Base-by-base conservation (phyloP, 306 rosid genomes). In the Abrus precatorius region DNA sequence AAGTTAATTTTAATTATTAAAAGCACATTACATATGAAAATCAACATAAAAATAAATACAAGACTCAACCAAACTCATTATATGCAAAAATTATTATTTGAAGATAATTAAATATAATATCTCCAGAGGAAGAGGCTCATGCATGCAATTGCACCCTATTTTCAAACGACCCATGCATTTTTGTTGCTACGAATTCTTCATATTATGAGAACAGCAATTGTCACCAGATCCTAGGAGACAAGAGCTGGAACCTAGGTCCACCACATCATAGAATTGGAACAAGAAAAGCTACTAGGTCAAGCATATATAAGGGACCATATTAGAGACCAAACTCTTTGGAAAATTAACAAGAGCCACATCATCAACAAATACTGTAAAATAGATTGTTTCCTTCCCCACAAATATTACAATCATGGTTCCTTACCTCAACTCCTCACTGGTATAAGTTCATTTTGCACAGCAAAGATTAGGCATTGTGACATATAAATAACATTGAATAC, bases 361-460 rank as follows among this genome's bases (percentile, higher is more conserved):
- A 76, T 55, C 68, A 68, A 60, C 60, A n/a, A 78, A 60, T 10
- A 60, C 48, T 67, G 40, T 55, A 78, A 68, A 59, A 69, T 57
- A 69, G n/a, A 56, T 56, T 45, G 12, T 32, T 78, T 36, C 14
- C 38, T 68, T 14, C 13, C 33, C 60, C 28, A 14, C 50, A 56
- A 45, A 67, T 44, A 5, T 59, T 67, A 67, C 75, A 41, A 53
- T 65, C 33, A 40, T 52, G 27, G 33, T 53, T 66, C 33, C 57
- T 49, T 28, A 44, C 20, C 40, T 60, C 60, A 45, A 47, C 48
- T 62, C 8, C 66, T 27, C 3, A 3, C 20, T 20, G 20, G 0
- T 20, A 5, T 14, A 75, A 61, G 27, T 14, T 48, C 48, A 75
- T 14, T 43, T 74, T 74, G 70, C 48, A 75, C 8, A 9, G 6